Evolutionary conservation across 768 basidiomycete species (phyloP), one percentile per base, ranked within the genome.

Genomic region (Cystofilobasidium capitatum): DNA sequence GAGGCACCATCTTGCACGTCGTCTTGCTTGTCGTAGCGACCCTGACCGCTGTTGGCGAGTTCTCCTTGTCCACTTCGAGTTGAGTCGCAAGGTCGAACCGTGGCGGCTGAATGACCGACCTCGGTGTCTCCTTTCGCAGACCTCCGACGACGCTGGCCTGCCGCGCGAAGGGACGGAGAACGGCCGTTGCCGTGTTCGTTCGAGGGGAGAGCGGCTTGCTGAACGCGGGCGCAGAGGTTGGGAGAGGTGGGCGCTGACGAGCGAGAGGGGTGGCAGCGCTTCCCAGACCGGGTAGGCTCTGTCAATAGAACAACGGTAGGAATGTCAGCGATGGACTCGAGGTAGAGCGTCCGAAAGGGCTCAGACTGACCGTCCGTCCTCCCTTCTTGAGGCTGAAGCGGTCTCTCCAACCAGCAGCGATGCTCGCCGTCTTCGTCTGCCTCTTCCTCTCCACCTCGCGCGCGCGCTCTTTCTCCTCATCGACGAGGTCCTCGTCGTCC

Each of bases 381-480:
- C 36, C 59, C 29, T 33, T 54, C 39, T 62, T 67, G 33, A 67
- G 20, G 37, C 60, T 60, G 58, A 67, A 67, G 37, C 45, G 62
- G 37, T 67, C 66, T 51, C 60, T 67, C 66, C 66, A 67, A 17
- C 66, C 58, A 22, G 29, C 31, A 7, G 58, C 60, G 54, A 67
- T 67, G 24, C 29, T 45, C 29, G 44, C 36, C 20, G 45, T 55
- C 51, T 49, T 42, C 7, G 37, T 58, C 22, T 51, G 33, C 31
- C 31, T 33, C 33, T n/a, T 35, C 0, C 22, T 22, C 49, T 54
- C 66, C 3, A 3, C 65, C 2, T 51, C 58, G 3, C 47, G n/a
- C 2, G 35, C 65, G 8, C 44, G 39, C 26, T 59, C 40, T 17
- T 1, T 26, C 12, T 26, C 10, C 31, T 42, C 64, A 12, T 44